These are phyloP conservation scores for Luzula sylvatica DNA, from an alignment of 176 grass and related monocot genomes.

Conservation along the genomic window DNA sequence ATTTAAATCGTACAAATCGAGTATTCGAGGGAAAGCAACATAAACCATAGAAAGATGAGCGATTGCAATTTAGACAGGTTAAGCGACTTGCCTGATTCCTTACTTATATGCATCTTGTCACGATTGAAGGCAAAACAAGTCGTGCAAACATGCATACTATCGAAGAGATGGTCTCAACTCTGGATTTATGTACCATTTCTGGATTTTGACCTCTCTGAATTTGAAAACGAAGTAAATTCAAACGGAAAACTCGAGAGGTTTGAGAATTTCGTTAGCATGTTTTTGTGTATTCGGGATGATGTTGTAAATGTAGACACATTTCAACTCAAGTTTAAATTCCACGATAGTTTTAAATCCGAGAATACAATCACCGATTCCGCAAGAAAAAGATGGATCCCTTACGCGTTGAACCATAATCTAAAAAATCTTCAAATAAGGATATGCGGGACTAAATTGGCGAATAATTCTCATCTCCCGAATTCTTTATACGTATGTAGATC, in stretches of 20 bases:
- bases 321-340: neutral
- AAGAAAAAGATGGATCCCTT: neutral
- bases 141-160: neutral
- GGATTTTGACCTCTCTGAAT: neutral
- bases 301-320: neutral
- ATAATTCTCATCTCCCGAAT: neutral
- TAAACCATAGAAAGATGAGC: no score
- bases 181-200: neutral
- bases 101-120: neutral
- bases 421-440: neutral
- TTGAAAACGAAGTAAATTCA: neutral
- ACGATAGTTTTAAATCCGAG: neutral
- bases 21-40: no score
- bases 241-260: neutral
- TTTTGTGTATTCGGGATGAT: neutral
- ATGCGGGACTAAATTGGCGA: no score
- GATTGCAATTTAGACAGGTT: neutral
- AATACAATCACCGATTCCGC: neutral
- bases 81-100: neutral
- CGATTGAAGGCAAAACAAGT: neutral
- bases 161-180: neutral
- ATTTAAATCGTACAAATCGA: no score
- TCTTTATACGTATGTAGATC: neutral
- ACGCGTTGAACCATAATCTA: neutral
- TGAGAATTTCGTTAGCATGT: neutral